These are phyloP conservation scores for Metschnikowia rubicola DNA, from an alignment of 805 yeast species.

Conservation along the genomic window DNA sequence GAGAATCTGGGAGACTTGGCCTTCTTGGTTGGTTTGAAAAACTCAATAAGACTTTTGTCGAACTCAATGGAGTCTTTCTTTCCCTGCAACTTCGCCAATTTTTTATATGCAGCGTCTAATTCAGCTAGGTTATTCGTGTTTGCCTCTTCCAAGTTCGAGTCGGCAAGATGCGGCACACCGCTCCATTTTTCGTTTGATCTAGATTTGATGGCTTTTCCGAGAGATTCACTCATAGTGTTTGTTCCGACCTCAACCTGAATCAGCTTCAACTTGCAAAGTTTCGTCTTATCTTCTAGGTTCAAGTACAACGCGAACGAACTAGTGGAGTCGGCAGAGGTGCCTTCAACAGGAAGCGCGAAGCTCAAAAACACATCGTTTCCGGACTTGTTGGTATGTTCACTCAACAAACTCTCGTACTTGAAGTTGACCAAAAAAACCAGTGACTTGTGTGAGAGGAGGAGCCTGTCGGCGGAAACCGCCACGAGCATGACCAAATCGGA, in stretches of 20 bases:
- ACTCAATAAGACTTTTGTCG: slow-evolving; percentile 26
- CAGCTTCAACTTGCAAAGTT: slow-evolving; percentile 41
- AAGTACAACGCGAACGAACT: slow-evolving; percentile 42
- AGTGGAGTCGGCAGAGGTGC: slow-evolving; percentile 39
- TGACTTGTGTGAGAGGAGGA: slow-evolving; percentile 40
- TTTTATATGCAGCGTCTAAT: slow-evolving; percentile 21
- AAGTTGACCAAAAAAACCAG: slow-evolving; percentile 44
- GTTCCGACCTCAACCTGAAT: slow-evolving; percentile 58
- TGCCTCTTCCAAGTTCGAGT: slow-evolving; percentile 20
- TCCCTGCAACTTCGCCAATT: slow-evolving; percentile 3
- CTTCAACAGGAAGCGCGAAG: slow-evolving; percentile 33
- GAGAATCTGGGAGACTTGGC: slow-evolving; percentile 22
- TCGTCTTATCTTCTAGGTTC: slow-evolving; percentile 40
- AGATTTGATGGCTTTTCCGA: slow-evolving; percentile 54
- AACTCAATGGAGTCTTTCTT: slow-evolving; percentile 6
- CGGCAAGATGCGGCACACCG: slow-evolving; percentile 26
- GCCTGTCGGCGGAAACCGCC: slow-evolving; percentile 44
- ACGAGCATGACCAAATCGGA: slow-evolving; percentile 27
- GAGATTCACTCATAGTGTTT: slow-evolving; percentile 63
- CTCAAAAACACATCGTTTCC: slow-evolving; percentile 22
- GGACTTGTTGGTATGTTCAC: slow-evolving; percentile 25
- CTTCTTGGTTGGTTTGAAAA: slow-evolving; percentile 10
- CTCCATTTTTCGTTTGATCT: slow-evolving; percentile 16
- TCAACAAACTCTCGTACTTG: slow-evolving; percentile 40
- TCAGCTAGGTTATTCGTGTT: slow-evolving; percentile 2